Base-by-base conservation (phyloP, 805 yeast genomes). In the Starmerella bombicola region DNA sequence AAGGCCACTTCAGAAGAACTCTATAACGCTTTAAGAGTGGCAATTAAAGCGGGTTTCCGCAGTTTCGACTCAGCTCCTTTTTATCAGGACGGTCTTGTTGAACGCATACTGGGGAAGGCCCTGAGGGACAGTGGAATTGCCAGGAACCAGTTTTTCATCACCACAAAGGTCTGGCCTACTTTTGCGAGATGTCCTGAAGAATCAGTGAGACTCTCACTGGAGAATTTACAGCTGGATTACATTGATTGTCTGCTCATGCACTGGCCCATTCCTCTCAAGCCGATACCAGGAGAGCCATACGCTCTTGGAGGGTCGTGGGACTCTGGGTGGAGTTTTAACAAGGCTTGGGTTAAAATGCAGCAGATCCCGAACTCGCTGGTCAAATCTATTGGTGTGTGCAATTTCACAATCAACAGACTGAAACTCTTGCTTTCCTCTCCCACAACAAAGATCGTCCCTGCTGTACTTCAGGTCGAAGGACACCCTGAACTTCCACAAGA, bases 201-300 rank as follows among this genome's bases (percentile, higher is more conserved):
- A 17, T 80, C 79, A 9, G 60, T 81, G 30, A 68, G 73, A 9
- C 63, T 61, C 37, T 77, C 86, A 5, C 65, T 82, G 53, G 52
- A 67, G 50, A 73, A 76, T 54, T 65, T 82, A 46, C 76, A 76
- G 0, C 55, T 80, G 50, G 88, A 78, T 37, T 83, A 83, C 54
- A 78, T 83, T 39, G 94, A 83, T 56, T 63, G 83, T 44, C 76
- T 76, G 56, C 67, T 83, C 55, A 69, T 82, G 57, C 94, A 83
- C 61, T 83, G 93, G 93, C 94, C 94, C 5, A 70, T 71, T 31
- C 50, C 54, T 12, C 37, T 49, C 15, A 20, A 31, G 35, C 47
- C 47, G 4, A 46, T 48, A 3, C 45, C 44, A 10, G 46, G 34
- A 1, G 48, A 49, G 31, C 50, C 50, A 13, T 48, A 48, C 33